Evolutionary conservation across 768 basidiomycete genomes (phyloP), one percentile per base, ranked within the genome.

Genomic region (Dendrothele bispora): DNA sequence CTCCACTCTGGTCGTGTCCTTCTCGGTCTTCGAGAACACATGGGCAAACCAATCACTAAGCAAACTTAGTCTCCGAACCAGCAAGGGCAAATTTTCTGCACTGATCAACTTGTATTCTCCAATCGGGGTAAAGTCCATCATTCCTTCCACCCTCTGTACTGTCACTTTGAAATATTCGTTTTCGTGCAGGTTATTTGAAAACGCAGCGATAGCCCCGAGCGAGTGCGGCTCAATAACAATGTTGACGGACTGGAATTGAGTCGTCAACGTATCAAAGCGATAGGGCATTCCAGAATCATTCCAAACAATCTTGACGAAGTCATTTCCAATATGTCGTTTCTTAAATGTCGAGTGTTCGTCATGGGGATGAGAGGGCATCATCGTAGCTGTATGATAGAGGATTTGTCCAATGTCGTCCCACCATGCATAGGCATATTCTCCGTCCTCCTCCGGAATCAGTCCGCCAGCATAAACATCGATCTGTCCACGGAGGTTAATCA

Each of bases 391-490:
- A 66, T 98, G 97, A 63, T 90, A 99, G 45, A 98, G 77, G 51
- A 97, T 83, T 62, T 98, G 95, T 4, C 88, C 84, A 41, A 98
- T 94, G 59, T 98, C 94, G 64, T 98, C 94, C 91, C 95, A 97
- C 95, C 95, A 99, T 0, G 95, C 93, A 61, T 98, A 98, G 0
- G 95, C 91, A 61, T 95, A 97, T 65, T 94, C 89, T 12, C 97
- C 97, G 59, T 99, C 94, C 58, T 88, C 82, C 51, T 93, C 90
- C 7, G 91, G 83, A 60, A 93, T 87, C 21, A 98, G 76, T 3
- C 93, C 91, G 7, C 95, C 97, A 2, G 89, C 88, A 63, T 95
- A 97, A 58, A 98, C 84, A 60, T 95, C 94, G 8, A 87, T 77
- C 64, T 95, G 93, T 8, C 91, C 92, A 15, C 91, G 84, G 17